Base-by-base conservation (phyloP, 2,329 filamentous ascomycete species). In the Diaporthe ampelina region DNA sequence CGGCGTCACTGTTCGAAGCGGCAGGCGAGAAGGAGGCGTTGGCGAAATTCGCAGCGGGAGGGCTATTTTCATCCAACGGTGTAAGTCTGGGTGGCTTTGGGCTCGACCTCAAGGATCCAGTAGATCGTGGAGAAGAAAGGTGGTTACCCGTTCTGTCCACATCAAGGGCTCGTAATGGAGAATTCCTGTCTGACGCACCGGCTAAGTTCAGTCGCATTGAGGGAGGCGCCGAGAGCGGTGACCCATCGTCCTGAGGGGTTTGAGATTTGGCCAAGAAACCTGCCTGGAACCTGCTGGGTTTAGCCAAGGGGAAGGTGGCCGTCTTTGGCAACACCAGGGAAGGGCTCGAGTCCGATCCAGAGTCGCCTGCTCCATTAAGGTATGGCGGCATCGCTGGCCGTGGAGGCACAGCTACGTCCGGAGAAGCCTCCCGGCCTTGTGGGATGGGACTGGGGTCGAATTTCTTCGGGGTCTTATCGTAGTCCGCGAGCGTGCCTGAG, bases 381-480 rank as follows among this genome's bases (percentile, higher is more conserved):
- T 87, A 90, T 76, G 88, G 86, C 24, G 92, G 90, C n/a, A 88
- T 81, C 40, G 86, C 82, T 19, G 84, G 83, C n/a, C 85, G 84
- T n/a, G 83, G 78, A 3, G 84, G 81, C 17, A 84, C 77, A 2
- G 87, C 82, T 37, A 91, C 88, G 54, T 87, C 85, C 0, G 89
- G 88, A 21, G 89, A 90, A 32, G 72, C 56, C 29, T 76, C 75
- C 13, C 69, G 56, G 21, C 54, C 76, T 76, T 61, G 83, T 83
- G 68, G 19, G n/a, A 67, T 91, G 89, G 9, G 91, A 90, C 0
- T 89, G 2, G 87, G 86, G 21, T 90, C 86, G 11, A 89, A 83
- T 80, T 92, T 94, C 82, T 95, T 90, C 0, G 97, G 96, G 3
- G 96, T 98, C 84, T 95, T 94, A 80, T 96, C 94, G 81, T 96